Base-by-base conservation (phyloP, 805 yeast genomes). In the Candida maesae region DNA sequence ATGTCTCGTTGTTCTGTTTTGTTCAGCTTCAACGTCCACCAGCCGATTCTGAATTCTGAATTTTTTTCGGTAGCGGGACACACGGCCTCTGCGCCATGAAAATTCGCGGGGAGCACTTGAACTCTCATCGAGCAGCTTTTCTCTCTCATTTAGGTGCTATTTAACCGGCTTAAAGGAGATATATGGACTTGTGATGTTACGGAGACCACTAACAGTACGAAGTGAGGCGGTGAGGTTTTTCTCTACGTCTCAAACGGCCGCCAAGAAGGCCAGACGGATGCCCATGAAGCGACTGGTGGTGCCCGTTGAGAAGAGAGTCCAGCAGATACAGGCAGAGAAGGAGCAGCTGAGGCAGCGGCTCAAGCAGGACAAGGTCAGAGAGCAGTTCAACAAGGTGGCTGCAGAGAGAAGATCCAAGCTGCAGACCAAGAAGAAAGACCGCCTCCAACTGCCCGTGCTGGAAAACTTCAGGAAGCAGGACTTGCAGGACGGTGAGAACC, bases 401-500 rank as follows among this genome's bases (percentile, higher is more conserved):
- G 23, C 30, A 15, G 28, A 5, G 5, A 26, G 26, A 28, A 19
- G 34, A 30, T 15, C 34, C 11, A 15, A 21, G 10, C 17, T 20
- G 10, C 36, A 33, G 14, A 38, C 33, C 24, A 28, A 24, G 20
- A 39, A 32, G 25, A 39, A 36, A 15, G 47, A 48, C 31, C 25
- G 31, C 3, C n/a, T 25, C 21, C 20, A 29, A 2, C 44, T 55
- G 1, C 59, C 59, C 12, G 49, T 52, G 1, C 35, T 55, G 9
- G 49, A 50, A 29, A 36, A 34, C n/a, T 55, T 55, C 6, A 65
- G 55, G 7, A 66, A 59, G 36, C 43, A 50, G 3, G 59, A 60
- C 10, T 47, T 65, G 9, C 60, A 63, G 38, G 61, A 64, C 7
- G 49, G 68, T n/a, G 58, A 59, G 20, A 70, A 65, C 38, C 50